These are phyloP conservation scores for Fusarium sterilihyphosum DNA, from an alignment of 2,329 filamentous ascomycete genomes.

Conservation along the genomic window DNA sequence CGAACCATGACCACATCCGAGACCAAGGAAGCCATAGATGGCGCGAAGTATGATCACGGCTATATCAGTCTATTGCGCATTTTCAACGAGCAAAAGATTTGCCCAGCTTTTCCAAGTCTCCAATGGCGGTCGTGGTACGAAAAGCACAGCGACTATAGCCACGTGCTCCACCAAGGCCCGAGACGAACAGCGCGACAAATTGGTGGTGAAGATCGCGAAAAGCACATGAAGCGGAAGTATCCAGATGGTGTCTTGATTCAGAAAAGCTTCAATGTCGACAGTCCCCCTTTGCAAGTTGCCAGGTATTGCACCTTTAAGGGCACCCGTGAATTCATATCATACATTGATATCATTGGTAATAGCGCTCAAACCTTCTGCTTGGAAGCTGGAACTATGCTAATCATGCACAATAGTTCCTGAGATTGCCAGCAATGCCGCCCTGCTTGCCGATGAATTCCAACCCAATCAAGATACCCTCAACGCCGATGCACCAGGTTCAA, in stretches of 20 bases:
- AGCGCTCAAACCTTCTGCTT: too few relatives aligned
- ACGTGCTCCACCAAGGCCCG: neutral
- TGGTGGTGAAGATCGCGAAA: too few relatives aligned
- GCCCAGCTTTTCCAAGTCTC: neutral
- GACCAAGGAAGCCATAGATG: too few relatives aligned
- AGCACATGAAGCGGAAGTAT: neutral
- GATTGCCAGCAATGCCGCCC: too few relatives aligned
- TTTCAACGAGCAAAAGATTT: neutral
- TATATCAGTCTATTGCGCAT: neutral
- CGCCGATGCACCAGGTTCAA: neutral
- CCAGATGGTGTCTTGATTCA: neutral
- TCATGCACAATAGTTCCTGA: too few relatives aligned
- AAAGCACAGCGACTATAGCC: neutral
- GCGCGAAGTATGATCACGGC: too few relatives aligned
- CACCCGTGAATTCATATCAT: neutral
- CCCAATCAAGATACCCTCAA: neutral
- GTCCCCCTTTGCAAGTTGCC: neutral
- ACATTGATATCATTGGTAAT: neutral
- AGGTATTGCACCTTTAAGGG: neutral
- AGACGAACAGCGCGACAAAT: neutral
- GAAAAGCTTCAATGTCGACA: accelerated
- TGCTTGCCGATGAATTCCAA: too few relatives aligned
- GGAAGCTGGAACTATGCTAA: too few relatives aligned
- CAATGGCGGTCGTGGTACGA: neutral
- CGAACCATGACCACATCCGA: too few relatives aligned